Evolutionary conservation across 176 grass and related monocot species (phyloP).

Genomic region (Musa beccarii): DNA sequence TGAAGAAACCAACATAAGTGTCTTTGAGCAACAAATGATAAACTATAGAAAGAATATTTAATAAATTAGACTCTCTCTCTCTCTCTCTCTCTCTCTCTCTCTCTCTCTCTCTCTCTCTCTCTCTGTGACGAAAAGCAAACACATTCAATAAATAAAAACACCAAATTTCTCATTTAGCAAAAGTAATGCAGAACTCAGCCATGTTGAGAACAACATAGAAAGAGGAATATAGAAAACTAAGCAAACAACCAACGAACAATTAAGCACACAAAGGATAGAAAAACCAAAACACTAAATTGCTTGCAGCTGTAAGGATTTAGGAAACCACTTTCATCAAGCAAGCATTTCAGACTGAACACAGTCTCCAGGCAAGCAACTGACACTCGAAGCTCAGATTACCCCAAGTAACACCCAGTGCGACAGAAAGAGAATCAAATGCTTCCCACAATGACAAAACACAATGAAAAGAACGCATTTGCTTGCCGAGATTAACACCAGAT

Average conservation of each 20-base stretch:
- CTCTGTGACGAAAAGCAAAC: neutral
- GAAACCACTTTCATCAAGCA: neutral
- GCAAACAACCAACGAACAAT: neutral
- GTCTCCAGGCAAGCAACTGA: neutral
- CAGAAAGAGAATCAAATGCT: neutral
- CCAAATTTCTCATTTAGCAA: neutral
- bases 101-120: neutral
- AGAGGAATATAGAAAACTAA: neutral
- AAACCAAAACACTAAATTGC: neutral
- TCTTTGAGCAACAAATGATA: neutral
- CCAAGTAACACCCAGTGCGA: neutral
- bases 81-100: too few relatives aligned
- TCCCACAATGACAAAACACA: neutral
- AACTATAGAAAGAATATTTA: neutral
- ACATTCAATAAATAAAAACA: neutral
- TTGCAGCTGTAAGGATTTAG: neutral
- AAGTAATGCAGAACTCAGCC: neutral
- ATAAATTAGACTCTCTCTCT: neutral
- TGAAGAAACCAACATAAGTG: conserved; percentile 22
- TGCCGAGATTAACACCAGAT: neutral
- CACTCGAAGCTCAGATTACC: neutral
- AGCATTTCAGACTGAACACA: neutral
- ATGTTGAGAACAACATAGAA: neutral
- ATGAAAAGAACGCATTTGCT: neutral
- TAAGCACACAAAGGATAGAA: neutral